Conservation (phyloP, 2,329 filamentous ascomycete genomes). For the Colletotrichum sp. region DNA sequence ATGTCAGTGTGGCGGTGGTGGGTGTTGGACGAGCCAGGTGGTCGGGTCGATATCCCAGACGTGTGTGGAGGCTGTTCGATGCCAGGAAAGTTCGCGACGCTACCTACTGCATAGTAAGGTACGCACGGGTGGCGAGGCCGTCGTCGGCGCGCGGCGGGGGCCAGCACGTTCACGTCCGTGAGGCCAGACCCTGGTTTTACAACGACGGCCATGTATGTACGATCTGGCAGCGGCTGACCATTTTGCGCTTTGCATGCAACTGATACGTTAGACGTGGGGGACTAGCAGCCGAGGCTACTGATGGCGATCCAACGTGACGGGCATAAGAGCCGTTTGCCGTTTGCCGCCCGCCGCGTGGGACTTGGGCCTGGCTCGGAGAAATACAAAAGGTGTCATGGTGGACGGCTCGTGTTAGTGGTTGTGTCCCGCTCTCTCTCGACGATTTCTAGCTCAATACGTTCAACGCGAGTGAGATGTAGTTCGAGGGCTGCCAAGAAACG, state of each 20-base stretch:
- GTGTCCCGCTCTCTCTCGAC: background rate
- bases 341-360: background rate
- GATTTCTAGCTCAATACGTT: background rate
- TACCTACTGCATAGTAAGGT: background rate
- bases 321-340: background rate
- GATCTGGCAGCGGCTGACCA: constrained; percentile 5
- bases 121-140: constrained; percentile 6
- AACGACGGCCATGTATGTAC: background rate
- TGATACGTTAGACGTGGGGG: background rate
- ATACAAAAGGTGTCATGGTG: background rate
- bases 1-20: background rate
- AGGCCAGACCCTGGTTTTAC: constrained; percentile 1
- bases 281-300: background rate
- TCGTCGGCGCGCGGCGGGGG: background rate
- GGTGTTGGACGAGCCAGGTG: constrained; percentile 10
- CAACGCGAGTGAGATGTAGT: background rate
- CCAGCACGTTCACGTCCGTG: background rate
- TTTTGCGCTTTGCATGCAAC: constrained; percentile 5
- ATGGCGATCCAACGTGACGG: constrained; percentile 11
- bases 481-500: background rate
- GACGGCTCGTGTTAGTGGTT: background rate
- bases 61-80: background rate
- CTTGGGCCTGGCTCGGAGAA: background rate
- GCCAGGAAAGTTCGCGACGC: constrained; percentile 1
- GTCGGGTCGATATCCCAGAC: constrained; percentile 9